Percentiles rank a stretch among this genome's conserved stretches.
Conservation (phyloP, 441 rosid species). For the Populus tomentosa region DNA sequence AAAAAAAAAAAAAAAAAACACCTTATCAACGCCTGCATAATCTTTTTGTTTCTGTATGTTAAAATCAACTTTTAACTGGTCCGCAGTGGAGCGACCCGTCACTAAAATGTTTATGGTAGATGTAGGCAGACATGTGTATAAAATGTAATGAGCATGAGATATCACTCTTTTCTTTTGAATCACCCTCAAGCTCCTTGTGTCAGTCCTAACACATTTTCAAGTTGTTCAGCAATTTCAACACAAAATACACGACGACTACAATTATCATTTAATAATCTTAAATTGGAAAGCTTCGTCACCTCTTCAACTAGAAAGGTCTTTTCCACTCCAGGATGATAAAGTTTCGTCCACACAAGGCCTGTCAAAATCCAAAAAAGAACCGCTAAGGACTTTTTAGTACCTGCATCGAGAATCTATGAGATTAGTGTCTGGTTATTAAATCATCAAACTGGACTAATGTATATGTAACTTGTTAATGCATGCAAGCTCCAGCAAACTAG, state of each 20-base stretch:
- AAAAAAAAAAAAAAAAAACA: too few relatives aligned
- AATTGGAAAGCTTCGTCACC: neutral
- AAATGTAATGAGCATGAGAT: neutral
- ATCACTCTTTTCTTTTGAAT: neutral
- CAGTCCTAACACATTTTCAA: neutral
- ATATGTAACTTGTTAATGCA: neutral
- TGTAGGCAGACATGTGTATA: neutral
- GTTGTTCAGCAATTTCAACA: neutral
- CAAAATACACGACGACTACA: neutral
- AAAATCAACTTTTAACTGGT: too few relatives aligned
- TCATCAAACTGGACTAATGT: neutral
- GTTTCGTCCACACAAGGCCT: conserved; percentile 50
- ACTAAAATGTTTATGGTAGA: neutral
- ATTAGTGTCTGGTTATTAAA: neutral
- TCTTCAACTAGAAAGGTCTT: conserved; percentile 41
- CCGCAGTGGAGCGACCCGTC: too few relatives aligned
- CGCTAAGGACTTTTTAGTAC: neutral
- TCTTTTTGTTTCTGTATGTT: too few relatives aligned
- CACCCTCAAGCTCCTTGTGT: neutral
- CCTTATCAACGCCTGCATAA: too few relatives aligned
- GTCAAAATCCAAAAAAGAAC: conserved; percentile 14
- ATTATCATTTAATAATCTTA: neutral
- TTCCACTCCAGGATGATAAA: conserved; percentile 49
- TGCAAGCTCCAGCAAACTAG: neutral
- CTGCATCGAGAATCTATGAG: neutral